Evolutionary conservation across 306 rosid genomes (phyloP).

Genomic region (Inga leiocalycina): DNA sequence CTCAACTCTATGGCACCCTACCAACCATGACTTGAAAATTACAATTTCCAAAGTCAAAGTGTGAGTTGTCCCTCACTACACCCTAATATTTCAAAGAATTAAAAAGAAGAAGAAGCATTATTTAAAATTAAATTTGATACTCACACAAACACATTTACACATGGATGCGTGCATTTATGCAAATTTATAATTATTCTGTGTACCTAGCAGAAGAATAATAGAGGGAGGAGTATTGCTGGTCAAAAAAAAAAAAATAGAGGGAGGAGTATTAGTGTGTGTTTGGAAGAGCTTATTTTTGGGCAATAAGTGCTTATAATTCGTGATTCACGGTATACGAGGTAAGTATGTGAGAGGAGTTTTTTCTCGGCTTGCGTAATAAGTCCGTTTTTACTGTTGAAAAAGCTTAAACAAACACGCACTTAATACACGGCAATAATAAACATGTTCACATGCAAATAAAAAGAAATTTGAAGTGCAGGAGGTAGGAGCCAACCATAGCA

Average conservation of each 20-base stretch:
- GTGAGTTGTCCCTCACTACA: slow-evolving; percentile 38
- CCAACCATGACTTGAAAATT: neutral
- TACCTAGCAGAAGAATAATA: neutral
- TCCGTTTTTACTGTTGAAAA: too few species aligned
- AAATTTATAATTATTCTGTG: neutral
- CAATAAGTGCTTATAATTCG: too few species aligned
- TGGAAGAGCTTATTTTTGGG: too few species aligned
- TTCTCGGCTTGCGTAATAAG: too few species aligned
- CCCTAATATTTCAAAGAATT: neutral
- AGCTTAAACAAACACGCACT: too few species aligned
- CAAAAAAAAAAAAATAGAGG: too few species aligned
- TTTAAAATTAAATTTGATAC: neutral
- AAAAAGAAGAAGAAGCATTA: neutral
- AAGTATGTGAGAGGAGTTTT: too few species aligned
- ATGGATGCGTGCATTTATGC: neutral
- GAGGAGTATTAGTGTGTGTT: too few species aligned
- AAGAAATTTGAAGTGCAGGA: neutral
- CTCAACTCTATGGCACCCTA: neutral
- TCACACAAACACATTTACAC: neutral
- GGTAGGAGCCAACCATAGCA: neutral
- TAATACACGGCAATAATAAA: neutral
- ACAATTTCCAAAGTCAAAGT: slow-evolving; percentile 13
- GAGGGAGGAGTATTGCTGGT: neutral
- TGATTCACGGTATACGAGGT: too few species aligned
- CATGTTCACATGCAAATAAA: slow-evolving; percentile 15